Conservation (phyloP, 2,329 filamentous ascomycete genomes). For the Colletotrichum tropicicola region DNA sequence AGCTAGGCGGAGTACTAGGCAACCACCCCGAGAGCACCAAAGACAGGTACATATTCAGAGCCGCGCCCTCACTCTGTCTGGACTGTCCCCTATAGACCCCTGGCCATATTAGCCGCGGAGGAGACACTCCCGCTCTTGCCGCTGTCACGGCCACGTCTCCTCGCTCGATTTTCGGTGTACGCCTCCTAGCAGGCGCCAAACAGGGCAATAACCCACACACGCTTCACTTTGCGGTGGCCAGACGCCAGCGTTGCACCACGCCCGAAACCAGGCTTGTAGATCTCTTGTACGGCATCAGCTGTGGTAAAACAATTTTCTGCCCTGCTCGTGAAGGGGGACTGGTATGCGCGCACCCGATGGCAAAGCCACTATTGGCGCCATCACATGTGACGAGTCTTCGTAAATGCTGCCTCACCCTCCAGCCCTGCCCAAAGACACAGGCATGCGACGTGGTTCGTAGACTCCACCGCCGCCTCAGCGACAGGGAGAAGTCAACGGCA, state of each 20-base stretch:
- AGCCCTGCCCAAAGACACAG: not conserved
- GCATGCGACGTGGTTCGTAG: constrained; percentile 9
- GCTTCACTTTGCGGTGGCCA: not conserved
- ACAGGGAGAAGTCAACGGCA: not conserved
- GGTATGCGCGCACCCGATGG: constrained; percentile 13
- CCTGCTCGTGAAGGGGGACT: not conserved
- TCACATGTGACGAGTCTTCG: constrained; percentile 24
- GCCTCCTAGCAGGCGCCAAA: not conserved
- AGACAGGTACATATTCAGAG: too few relatives aligned
- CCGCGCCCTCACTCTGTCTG: too few relatives aligned
- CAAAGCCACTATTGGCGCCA: constrained; percentile 16
- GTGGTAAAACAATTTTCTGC: constrained; percentile 1
- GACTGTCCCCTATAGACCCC: too few relatives aligned
- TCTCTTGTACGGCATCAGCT: constrained; percentile 12
- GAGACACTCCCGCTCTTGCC: not conserved
- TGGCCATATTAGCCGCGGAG: not conserved
- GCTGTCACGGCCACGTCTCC: not conserved
- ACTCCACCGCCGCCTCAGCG: not conserved
- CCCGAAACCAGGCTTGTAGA: constrained; percentile 24
- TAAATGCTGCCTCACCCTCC: constrained; percentile 12
- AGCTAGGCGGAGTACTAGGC: not conserved
- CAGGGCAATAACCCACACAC: not conserved
- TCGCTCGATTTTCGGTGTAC: constrained; percentile 1
- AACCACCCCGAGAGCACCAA: not conserved
- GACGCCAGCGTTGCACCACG: constrained; percentile 17